A percentile compares a stretch with the other conserved stretches of the same genome.
These are phyloP conservation scores for Annulohypoxylon maeteangense DNA, from an alignment of 495 filamentous ascomycete genomes.

Conservation along the genomic window DNA sequence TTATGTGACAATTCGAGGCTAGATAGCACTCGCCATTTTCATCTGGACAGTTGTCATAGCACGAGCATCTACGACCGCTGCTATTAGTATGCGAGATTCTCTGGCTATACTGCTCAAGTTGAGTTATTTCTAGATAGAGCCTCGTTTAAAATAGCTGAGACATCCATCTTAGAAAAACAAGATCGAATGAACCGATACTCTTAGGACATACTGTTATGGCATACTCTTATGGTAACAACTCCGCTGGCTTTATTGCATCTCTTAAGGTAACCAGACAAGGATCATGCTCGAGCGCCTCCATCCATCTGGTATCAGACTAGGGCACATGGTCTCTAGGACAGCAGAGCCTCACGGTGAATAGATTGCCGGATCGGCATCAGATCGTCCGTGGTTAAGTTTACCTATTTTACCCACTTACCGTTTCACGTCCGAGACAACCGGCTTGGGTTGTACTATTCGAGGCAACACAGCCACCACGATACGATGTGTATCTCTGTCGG, in stretches of 20 bases:
- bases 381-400: not conserved
- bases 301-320: not conserved
- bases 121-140: too few relatives aligned
- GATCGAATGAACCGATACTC: not conserved
- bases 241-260: not conserved
- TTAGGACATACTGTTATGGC: too few relatives aligned
- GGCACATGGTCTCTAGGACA: not conserved
- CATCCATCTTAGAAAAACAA: not conserved
- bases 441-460: not conserved
- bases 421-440: conserved; percentile 18
- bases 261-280: not conserved
- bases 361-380: conserved; percentile 5
- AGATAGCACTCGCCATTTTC: too few relatives aligned
- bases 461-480: conserved; percentile 1
- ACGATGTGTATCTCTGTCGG: not conserved
- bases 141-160: not conserved
- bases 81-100: too few relatives aligned
- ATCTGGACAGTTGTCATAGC: too few relatives aligned
- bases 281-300: not conserved
- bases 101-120: too few relatives aligned
- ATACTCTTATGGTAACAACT: not conserved
- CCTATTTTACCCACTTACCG: conserved; percentile 20
- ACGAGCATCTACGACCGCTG: too few relatives aligned
- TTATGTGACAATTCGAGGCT: too few relatives aligned
- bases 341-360: not conserved